phyloP scores from a whole-genome alignment of 805 yeast genomes.

The Brettanomyces sp. region DNA sequence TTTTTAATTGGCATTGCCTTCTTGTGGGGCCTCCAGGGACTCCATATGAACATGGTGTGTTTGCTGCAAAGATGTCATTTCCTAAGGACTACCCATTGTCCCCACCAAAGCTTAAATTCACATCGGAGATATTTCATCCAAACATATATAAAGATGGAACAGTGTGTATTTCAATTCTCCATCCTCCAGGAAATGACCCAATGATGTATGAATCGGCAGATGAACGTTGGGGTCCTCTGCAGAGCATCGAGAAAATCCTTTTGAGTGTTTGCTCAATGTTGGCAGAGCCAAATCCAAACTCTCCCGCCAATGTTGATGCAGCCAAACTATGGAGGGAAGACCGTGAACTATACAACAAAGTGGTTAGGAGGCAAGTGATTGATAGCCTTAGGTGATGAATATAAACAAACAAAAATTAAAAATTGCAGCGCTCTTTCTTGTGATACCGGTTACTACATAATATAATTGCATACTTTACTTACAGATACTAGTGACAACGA shows the following conservation, averaged over 20 bases:
- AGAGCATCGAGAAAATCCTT: conserved; percentile 92
- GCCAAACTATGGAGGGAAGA: conserved; percentile 88
- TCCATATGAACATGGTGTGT: conserved; percentile 46
- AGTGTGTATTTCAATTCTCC: conserved; percentile 91
- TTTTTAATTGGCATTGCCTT: conserved; percentile 44
- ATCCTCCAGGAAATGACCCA: conserved; percentile 97
- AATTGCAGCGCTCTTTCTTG: too few species aligned
- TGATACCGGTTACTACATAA: too few species aligned
- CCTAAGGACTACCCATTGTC: conserved; percentile 45
- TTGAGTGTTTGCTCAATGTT: conserved; percentile 91
- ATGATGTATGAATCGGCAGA: conserved; percentile 90
- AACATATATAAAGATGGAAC: conserved; percentile 91
- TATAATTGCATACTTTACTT: too few species aligned
- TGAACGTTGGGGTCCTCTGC: conserved; percentile 97
- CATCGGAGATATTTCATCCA: conserved; percentile 84
- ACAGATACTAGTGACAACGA: too few species aligned
- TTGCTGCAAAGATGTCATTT: conserved; percentile 39
- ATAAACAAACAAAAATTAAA: too few species aligned
- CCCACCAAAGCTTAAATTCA: conserved; percentile 56
- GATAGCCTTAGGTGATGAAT: conserved; percentile 38
- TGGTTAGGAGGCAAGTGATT: conserved; percentile 59
- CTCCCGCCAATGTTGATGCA: conserved; percentile 82
- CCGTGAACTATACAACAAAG: conserved; percentile 53
- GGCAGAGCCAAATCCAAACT: conserved; percentile 93
- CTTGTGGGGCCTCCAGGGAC: conserved; percentile 48